Evolutionary conservation across 192 early-diverging fungal species (phyloP).

Genomic region (Phycomyces nitens): DNA sequence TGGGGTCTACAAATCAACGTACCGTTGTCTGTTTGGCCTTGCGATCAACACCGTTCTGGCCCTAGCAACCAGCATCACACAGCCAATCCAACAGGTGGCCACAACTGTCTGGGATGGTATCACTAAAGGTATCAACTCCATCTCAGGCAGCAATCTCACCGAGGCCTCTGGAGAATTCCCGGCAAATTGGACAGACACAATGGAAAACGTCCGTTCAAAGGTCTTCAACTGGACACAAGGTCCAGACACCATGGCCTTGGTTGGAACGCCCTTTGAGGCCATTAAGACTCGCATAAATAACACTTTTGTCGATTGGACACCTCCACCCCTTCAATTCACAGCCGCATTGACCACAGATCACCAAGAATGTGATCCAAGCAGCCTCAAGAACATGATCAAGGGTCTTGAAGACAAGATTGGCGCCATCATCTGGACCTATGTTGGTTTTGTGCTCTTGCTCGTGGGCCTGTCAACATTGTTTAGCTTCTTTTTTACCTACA

Average conservation of each 20-base stretch:
- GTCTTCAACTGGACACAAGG: constrained; percentile 13
- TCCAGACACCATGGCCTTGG: neutral
- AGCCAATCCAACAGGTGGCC: constrained; percentile 23
- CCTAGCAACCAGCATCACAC: constrained; percentile 1
- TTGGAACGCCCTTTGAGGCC: constrained; percentile 9
- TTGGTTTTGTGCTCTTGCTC: too few species aligned
- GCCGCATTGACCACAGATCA: neutral
- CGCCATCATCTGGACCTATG: too few species aligned
- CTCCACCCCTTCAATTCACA: neutral
- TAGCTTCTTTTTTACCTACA: too few species aligned
- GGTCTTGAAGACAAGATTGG: too few species aligned
- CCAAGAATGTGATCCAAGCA: neutral
- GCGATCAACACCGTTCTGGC: constrained; percentile 22
- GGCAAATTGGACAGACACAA: constrained; percentile 13
- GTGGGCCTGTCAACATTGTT: too few species aligned
- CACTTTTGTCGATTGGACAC: neutral
- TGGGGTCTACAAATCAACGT: constrained; percentile 30
- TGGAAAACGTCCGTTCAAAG: constrained; percentile 1
- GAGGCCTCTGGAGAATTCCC: too few species aligned
- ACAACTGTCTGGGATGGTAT: neutral
- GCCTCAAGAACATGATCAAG: neutral
- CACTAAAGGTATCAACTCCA: neutral
- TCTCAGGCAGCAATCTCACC: too few species aligned
- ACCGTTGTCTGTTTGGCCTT: constrained; percentile 25
- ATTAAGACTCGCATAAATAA: constrained; percentile 12